Conservation (phyloP, 768 basidiomycete genomes). For the Suillus sp. region DNA sequence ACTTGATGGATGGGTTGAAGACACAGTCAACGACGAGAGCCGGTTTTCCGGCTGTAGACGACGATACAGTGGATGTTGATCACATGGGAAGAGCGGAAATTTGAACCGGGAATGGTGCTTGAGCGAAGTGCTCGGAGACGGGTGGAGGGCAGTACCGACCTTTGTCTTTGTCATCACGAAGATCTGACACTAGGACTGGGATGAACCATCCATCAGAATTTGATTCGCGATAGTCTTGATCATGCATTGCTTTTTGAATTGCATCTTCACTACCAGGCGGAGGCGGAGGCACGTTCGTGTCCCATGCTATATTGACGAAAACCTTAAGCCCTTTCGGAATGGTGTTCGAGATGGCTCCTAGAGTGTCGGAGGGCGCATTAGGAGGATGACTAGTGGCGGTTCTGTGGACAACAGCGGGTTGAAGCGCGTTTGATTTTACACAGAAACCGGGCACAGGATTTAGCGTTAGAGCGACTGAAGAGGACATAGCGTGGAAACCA, state of each 20-base stretch:
- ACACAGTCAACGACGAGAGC: slow-evolving; percentile 76
- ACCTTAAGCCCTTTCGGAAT: slow-evolving; percentile 59
- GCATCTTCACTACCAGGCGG: slow-evolving; percentile 59
- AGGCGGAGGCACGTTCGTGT: slow-evolving; percentile 66
- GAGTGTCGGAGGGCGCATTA: slow-evolving; percentile 4
- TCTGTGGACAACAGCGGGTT: slow-evolving; percentile 36
- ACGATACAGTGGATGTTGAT: neutral
- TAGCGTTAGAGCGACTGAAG: slow-evolving; percentile 38
- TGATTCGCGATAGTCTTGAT: slow-evolving; percentile 44
- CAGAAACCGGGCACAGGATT: slow-evolving; percentile 71
- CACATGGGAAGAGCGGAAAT: slow-evolving; percentile 19
- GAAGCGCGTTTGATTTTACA: slow-evolving; percentile 56
- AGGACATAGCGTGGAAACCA: slow-evolving; percentile 8
- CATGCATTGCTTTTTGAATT: slow-evolving; percentile 59
- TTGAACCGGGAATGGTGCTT: slow-evolving; percentile 8
- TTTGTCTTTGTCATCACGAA: slow-evolving; percentile 67
- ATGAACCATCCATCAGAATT: slow-evolving; percentile 56
- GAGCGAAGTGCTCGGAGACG: slow-evolving; percentile 11
- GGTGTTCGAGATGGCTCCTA: slow-evolving; percentile 22
- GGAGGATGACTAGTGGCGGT: slow-evolving; percentile 12
- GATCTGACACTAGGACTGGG: slow-evolving; percentile 72
- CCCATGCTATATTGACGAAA: slow-evolving; percentile 78
- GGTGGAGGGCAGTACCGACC: slow-evolving; percentile 41
- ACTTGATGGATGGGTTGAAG: slow-evolving; percentile 59
- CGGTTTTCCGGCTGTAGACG: slow-evolving; percentile 60